Percentiles rank a stretch among this genome's conserved stretches.
These are phyloP conservation scores for Botrytis fabae DNA, from an alignment of 2,329 filamentous ascomycete genomes.

Conservation along the genomic window DNA sequence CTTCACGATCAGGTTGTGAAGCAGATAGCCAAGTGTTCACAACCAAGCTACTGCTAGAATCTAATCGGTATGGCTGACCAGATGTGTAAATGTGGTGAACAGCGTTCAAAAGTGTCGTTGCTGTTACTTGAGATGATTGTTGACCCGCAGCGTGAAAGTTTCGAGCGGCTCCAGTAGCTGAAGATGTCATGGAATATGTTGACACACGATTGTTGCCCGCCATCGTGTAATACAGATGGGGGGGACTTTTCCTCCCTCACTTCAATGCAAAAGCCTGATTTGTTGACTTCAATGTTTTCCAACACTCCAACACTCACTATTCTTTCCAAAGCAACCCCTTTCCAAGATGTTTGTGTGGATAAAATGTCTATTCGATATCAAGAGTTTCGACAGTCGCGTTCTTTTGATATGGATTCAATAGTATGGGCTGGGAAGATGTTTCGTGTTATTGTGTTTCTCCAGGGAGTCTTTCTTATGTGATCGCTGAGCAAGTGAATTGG, in stretches of 20 bases:
- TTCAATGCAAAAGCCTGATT: constrained; percentile 26
- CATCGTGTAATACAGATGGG: constrained; percentile 32
- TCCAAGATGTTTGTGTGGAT: background rate
- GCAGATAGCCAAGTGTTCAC: constrained; percentile 96
- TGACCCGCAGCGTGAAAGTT: constrained; percentile 58
- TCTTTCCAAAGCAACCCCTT: background rate
- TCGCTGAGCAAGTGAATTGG: constrained; percentile 19
- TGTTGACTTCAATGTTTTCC: constrained; percentile 26
- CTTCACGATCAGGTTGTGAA: constrained; percentile 66
- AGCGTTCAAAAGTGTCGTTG: constrained; percentile 87
- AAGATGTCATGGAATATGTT: constrained; percentile 67
- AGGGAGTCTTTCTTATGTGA: background rate
- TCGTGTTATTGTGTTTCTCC: background rate
- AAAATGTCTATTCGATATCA: background rate
- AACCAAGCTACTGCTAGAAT: constrained; percentile 86
- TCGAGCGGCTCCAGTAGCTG: constrained; percentile 59
- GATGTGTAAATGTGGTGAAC: constrained; percentile 87
- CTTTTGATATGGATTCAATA: background rate
- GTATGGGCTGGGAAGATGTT: background rate
- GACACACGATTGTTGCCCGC: constrained; percentile 47
- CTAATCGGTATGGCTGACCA: constrained; percentile 79
- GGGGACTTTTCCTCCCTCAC: constrained; percentile 25
- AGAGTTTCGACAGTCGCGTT: background rate
- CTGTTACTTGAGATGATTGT: constrained; percentile 79
- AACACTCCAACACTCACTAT: constrained; percentile 10